These are phyloP conservation scores for Sporobolomyces phaffii DNA, from an alignment of 768 basidiomycete species.

Conservation along the genomic window DNA sequence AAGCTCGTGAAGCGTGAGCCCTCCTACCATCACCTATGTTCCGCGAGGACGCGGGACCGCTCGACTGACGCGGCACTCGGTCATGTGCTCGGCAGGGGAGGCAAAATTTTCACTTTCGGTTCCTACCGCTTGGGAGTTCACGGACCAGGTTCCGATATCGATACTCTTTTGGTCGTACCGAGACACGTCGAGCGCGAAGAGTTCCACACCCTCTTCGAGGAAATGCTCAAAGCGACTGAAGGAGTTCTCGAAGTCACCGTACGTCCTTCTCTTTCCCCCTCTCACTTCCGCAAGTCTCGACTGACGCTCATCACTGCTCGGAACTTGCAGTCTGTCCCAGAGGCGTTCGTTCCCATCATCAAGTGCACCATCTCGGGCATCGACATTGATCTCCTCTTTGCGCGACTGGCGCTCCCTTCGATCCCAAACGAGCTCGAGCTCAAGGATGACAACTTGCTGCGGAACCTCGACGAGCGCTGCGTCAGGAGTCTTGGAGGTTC, in stretches of 20 bases:
- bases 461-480: conserved; percentile 88
- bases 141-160: conserved; percentile 91
- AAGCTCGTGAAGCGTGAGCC: conserved; percentile 64
- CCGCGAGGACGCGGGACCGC: no score
- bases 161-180: conserved; percentile 95
- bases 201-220: conserved; percentile 86
- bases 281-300: neutral
- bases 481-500: conserved; percentile 93
- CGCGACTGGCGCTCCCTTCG: conserved; percentile 72
- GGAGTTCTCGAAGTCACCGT: conserved; percentile 86
- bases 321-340: conserved; percentile 76
- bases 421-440: conserved; percentile 89
- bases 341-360: conserved; percentile 93
- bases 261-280: conserved; percentile 46
- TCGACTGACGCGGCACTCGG: no score
- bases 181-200: conserved; percentile 93
- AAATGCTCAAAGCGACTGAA: conserved; percentile 74
- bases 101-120: conserved; percentile 98
- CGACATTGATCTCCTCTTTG: conserved; percentile 89
- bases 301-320: neutral
- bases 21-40: no score
- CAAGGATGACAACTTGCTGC: conserved; percentile 80
- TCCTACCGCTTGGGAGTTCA: conserved; percentile 97
- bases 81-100: no score
- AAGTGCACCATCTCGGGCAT: conserved; percentile 85